Evolutionary conservation across 805 yeast species (phyloP), one percentile per base, ranked within the genome.

Genomic region (Lipomyces oligophaga): DNA sequence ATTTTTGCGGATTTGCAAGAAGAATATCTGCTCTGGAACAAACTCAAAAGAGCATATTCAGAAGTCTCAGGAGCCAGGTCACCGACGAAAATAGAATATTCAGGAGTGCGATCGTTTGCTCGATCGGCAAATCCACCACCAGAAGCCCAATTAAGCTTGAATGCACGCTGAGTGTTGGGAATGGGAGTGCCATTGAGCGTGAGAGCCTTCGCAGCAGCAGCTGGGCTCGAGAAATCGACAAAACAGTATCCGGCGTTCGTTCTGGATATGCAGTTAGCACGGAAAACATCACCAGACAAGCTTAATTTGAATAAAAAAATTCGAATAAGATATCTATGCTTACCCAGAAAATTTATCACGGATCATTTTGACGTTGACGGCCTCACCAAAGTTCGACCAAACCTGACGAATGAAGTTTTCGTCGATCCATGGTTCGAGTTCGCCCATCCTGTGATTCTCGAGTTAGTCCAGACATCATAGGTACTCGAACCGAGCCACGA

Each of bases 401-500:
- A 88, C 75, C 48, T 77, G 76, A 39, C 72, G 72, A 43, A 89
- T 75, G 10, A 76, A 69, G 32, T 68, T 63, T 62, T 88, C 96
- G 50, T 83, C 85, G 88, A 95, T 85, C 63, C 76, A 71, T 7
- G 85, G 85, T 57, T 87, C 96, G 36, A 88, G 67, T 59, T 86
- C 96, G 19, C 96, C 97, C 79, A 88, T 89, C 58, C 58, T 51
- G 20, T n/a, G n/a, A n/a, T n/a, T n/a, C n/a, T n/a, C n/a, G n/a
- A n/a, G n/a, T n/a, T n/a, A n/a, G n/a, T n/a, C n/a, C n/a, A n/a
- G n/a, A 38, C 20, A 34, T 10, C 22, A 11, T n/a, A 15, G 31
- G 34, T 38, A 27, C 40, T 28, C 28, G 16, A n/a, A 13, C n/a
- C 26, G 19, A 3, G 8, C 13, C 40, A 5, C 19, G 32, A 15